These are phyloP conservation scores for Amanita fuliginea DNA, from an alignment of 768 basidiomycete genomes.

Conservation along the genomic window DNA sequence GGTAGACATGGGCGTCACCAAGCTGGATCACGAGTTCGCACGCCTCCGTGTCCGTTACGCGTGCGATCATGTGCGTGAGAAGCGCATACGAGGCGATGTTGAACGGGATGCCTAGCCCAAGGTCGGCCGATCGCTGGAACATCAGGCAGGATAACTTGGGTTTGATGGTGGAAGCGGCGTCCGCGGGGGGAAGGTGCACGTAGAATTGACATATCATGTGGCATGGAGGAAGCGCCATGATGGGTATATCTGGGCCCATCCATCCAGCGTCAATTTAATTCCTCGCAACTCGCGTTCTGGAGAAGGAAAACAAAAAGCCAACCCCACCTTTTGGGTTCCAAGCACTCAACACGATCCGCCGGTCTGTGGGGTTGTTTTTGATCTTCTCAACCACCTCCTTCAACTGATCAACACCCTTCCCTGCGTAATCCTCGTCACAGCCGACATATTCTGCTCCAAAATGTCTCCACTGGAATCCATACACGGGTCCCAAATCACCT, in stretches of 20 bases:
- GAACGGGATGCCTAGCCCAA: slow-evolving; percentile 96
- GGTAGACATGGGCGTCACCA: slow-evolving; percentile 95
- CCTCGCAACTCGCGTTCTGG: background rate
- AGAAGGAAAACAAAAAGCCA: background rate
- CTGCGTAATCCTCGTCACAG: slow-evolving; percentile 65
- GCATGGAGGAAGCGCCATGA: slow-evolving; percentile 97
- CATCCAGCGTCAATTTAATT: background rate
- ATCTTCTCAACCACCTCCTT: slow-evolving; percentile 86
- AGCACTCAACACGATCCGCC: slow-evolving; percentile 88
- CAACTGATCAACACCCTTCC: slow-evolving; percentile 88
- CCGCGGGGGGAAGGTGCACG: slow-evolving; percentile 70
- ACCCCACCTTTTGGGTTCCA: slow-evolving; percentile 91
- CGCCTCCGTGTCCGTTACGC: slow-evolving; percentile 75
- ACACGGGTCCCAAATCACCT: slow-evolving; percentile 94
- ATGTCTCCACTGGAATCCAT: slow-evolving; percentile 96
- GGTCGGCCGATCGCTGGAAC: slow-evolving; percentile 96
- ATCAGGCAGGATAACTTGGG: slow-evolving; percentile 86
- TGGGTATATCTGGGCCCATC: slow-evolving; percentile 60
- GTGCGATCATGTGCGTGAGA: slow-evolving; percentile 96
- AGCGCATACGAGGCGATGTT: slow-evolving; percentile 99
- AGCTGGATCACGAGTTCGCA: slow-evolving; percentile 92
- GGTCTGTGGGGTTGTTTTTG: slow-evolving; percentile 84
- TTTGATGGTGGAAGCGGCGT: slow-evolving; percentile 30
- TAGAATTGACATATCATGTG: slow-evolving; percentile 99
- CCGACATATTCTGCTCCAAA: slow-evolving; percentile 79